These are phyloP conservation scores for Berkeleyomyces basicola DNA, from an alignment of 2,329 filamentous ascomycete species.

Conservation along the genomic window DNA sequence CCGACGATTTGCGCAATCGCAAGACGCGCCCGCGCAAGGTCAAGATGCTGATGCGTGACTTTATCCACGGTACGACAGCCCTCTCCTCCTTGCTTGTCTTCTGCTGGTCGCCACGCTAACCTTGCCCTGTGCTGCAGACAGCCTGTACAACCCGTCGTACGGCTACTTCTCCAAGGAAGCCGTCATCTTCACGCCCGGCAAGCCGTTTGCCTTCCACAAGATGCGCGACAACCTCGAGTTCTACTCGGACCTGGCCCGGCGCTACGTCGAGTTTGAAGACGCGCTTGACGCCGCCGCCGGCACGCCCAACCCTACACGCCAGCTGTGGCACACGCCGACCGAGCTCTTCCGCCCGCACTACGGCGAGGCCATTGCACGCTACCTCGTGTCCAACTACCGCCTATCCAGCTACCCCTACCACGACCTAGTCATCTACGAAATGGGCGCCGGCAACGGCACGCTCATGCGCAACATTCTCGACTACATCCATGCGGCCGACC, in stretches of 20 bases:
- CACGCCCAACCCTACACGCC: constrained; percentile 56
- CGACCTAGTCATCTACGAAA: constrained; percentile 95
- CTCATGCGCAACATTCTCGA: constrained; percentile 97
- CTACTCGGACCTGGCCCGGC: constrained; percentile 53
- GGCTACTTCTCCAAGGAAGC: constrained; percentile 95
- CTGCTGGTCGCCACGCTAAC: constrained; percentile 19
- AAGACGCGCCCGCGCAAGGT: constrained; percentile 67
- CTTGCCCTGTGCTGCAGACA: constrained; percentile 42
- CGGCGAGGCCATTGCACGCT: constrained; percentile 90
- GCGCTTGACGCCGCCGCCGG: constrained; percentile 53
- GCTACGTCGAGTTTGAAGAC: constrained; percentile 86
- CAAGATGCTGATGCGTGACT: constrained; percentile 95
- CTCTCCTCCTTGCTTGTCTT: background rate
- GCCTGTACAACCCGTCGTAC: constrained; percentile 84
- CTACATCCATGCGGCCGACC: constrained; percentile 79
- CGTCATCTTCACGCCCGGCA: constrained; percentile 84
- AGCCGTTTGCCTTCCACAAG: constrained; percentile 72
- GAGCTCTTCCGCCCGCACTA: constrained; percentile 95
- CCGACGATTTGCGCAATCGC: constrained; percentile 55
- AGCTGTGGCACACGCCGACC: constrained; percentile 96
- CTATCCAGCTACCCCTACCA: constrained; percentile 87
- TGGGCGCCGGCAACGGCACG: constrained; percentile 93
- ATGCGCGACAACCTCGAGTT: constrained; percentile 79
- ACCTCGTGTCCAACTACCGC: constrained; percentile 91
- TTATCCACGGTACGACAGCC: constrained; percentile 60